Conservation (phyloP, 2,329 filamentous ascomycete genomes). For the Clonostachys sp. region DNA sequence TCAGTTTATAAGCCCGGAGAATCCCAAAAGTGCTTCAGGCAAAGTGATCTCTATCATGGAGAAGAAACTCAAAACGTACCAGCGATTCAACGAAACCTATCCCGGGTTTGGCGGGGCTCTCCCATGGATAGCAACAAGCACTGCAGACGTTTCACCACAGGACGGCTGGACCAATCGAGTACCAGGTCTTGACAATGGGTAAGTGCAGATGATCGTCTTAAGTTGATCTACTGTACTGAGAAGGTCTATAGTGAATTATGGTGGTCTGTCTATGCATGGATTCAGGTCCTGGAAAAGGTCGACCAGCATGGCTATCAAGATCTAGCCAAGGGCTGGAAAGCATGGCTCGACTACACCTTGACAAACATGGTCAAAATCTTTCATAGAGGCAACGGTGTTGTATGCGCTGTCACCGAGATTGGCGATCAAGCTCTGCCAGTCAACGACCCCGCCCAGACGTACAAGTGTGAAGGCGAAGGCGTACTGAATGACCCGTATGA, state of each 20-base stretch:
- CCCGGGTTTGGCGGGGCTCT: slow-evolving; percentile 34
- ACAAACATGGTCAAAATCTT: slow-evolving; percentile 28
- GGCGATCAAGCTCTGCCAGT: slow-evolving; percentile 23
- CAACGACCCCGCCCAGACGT: slow-evolving; percentile 16
- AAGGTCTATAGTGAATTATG: slow-evolving; percentile 24
- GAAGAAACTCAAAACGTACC: slow-evolving; percentile 30
- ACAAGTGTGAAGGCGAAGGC: slow-evolving; percentile 25
- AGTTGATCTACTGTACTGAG: neutral
- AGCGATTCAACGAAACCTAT: slow-evolving; percentile 30
- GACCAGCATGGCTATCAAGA: slow-evolving; percentile 10
- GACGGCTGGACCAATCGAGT: slow-evolving; percentile 30
- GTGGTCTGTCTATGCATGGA: slow-evolving; percentile 34
- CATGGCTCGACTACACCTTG: slow-evolving; percentile 32
- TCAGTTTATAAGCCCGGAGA: slow-evolving; percentile 26
- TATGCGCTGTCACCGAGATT: slow-evolving; percentile 31
- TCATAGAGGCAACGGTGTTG: slow-evolving; percentile 26
- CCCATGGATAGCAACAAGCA: slow-evolving; percentile 27
- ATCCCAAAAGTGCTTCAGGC: slow-evolving; percentile 18
- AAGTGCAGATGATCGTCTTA: neutral
- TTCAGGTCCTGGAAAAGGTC: slow-evolving; percentile 25
- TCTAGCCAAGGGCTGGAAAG: slow-evolving; percentile 27
- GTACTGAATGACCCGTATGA: slow-evolving; percentile 35
- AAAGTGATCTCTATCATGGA: slow-evolving; percentile 28
- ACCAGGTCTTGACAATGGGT: slow-evolving; percentile 34
- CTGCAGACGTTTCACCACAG: slow-evolving; percentile 20